Base-by-base conservation (phyloP, 257 asterid species). In the Eucommia ulmoides region DNA sequence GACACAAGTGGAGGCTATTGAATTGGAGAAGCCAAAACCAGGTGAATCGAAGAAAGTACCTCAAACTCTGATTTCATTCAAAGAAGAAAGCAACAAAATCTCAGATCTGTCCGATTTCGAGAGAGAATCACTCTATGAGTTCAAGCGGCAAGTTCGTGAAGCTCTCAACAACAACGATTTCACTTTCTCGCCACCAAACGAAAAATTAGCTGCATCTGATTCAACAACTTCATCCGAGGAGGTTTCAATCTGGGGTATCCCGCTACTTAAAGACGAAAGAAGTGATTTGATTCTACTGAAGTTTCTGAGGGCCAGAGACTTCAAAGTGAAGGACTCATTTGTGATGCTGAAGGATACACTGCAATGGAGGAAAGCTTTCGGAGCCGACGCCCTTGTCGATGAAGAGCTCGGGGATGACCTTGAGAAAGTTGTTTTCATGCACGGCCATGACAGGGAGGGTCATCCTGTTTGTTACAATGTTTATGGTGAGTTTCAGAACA, bases 241-340 rank as follows among this genome's bases (percentile, higher is more conserved):
- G 33, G 72, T 70, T 1, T 76, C 79, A 0, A 81, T 87, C 33
- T 87, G 94, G 94, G 97, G 97, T 1, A 62, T 83, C 11, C 94
- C 97, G 1, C 22, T 87, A 45, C 22, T 83, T 71, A 68, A 67
- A 49, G 97, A 87, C 60, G 79, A 75, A 19, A 68, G 85, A 42
- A 78, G 76, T 23, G 94, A 89, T 60, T 83, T 85, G 58, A 64
- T 85, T 49, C 62, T 89, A 60, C 68, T 89, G 10, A 89, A 85
- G 56, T 89, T 85, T 64, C 76, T 89, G n/a, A 76, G 93, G 0
- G 97, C 97, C 46, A 82, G 97, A 19, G 97, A 89, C 41, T 89
- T 89, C 20, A 82, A 78, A 29, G 79, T 69, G 17, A 74, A 73
- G 50, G 93, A 89, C 18, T 68, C 97, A 2, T 75, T 78, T 29